Percentiles rank a stretch among this genome's conserved stretches.
These are phyloP conservation scores for Lodderomyces margitis DNA, from an alignment of 1,139 yeast genomes.

Conservation along the genomic window DNA sequence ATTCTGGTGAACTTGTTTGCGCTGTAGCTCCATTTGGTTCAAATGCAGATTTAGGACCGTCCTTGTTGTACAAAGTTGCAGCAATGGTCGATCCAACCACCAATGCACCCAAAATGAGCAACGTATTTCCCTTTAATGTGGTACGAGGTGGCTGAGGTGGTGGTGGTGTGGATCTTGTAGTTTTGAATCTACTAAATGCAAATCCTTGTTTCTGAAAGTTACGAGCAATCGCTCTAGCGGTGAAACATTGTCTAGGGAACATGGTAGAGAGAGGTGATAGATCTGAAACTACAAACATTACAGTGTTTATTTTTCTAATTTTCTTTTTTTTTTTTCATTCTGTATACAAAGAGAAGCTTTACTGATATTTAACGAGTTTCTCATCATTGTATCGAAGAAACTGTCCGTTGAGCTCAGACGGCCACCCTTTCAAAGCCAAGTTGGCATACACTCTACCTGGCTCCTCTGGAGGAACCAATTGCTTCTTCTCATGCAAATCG, in stretches of 20 bases:
- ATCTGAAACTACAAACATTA: not conserved
- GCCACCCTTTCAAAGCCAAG: conserved; percentile 59
- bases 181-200: conserved; percentile 15
- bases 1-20: conserved; percentile 34
- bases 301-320: not conserved
- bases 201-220: conserved; percentile 7
- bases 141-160: conserved; percentile 17
- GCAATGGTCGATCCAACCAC: conserved; percentile 49
- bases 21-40: conserved; percentile 37
- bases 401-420: conserved; percentile 54
- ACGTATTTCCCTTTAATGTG: conserved; percentile 22
- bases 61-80: conserved; percentile 44
- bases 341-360: not conserved
- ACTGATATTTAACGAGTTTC: conserved; percentile 9
- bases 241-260: conserved; percentile 12
- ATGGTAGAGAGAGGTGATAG: conserved; percentile 3
- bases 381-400: conserved; percentile 62
- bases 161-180: conserved; percentile 18
- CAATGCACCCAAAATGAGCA: conserved; percentile 34
- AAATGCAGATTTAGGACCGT: conserved; percentile 45
- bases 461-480: conserved; percentile 60
- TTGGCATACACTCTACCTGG: conserved; percentile 72
- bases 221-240: conserved; percentile 9
- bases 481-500: conserved; percentile 52
- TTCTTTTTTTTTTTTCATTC: conserved; percentile 6